Evolutionary conservation across 2,329 filamentous ascomycete species (phyloP), one percentile per base, ranked within the genome.

Genomic region (Parastagonospora nodorum): DNA sequence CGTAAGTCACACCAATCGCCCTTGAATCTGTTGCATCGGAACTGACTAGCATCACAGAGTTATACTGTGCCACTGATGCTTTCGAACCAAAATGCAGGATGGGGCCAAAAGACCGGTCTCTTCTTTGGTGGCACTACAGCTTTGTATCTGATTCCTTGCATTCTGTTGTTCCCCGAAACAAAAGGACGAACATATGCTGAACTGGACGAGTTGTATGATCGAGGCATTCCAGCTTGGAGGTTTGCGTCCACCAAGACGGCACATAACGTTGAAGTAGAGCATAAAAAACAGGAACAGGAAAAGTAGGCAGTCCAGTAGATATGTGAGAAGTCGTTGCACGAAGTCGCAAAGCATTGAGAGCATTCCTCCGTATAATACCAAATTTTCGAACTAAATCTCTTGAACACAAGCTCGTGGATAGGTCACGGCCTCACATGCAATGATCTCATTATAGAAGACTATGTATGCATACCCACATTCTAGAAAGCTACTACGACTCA

Each of bases 31-130:
- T n/a, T 9, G 7, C 16, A 31, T 42, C 2, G 6, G 11, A 10
- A 30, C 7, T 3, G 5, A 6, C 27, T 29, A 30, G 5, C 10
- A 8, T 10, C 10, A 15, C 27, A 42, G 39, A 42, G 15, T 42
- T 51, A 46, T 15, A 51, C 48, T 12, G 42, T 51, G 9, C 48
- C 48, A 2, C 29, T 51, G 29, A 51, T 51, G 48, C 43, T 51
- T 5, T 51, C 48, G 4, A 46, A 51, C 12, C 48, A 51, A 29
- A 36, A 42, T 27, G 48, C 42, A 1, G 43, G 43, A 3, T 51
- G 48, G 42, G 48, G 48, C 11, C 48, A 51, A 30, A 48, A 43
- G 31, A 48, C 46, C 12, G 39, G 46, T 8, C 31, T 43, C 9
- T 43, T 48, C n/a, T 48, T 48, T 29, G 39, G 39, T 30, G 46